Evolutionary conservation across 1,139 yeast genomes (phyloP).

Genomic region (Yamadazyma trypodendri): DNA sequence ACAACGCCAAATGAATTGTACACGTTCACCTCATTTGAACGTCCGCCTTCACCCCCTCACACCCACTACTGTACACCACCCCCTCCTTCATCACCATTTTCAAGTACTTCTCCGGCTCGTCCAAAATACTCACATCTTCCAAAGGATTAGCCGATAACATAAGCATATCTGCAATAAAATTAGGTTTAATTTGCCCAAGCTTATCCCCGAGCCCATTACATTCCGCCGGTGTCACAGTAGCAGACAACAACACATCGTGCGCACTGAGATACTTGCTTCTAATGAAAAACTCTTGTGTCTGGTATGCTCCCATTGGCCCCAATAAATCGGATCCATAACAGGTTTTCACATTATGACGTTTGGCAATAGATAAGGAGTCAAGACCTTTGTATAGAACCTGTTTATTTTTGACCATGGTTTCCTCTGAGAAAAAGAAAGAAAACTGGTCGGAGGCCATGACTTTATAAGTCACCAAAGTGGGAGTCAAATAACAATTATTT

Average conservation of each 20-base stretch:
- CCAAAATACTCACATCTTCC: conserved; percentile 18
- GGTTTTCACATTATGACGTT: conserved; percentile 17
- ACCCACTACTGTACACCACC: conserved; percentile 12
- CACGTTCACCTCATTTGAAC: background rate
- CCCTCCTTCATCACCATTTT: conserved; percentile 21
- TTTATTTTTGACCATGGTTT: conserved; percentile 16
- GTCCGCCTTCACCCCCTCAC: background rate
- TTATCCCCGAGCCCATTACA: conserved; percentile 14
- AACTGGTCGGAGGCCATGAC: conserved; percentile 24
- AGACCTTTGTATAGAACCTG: conserved; percentile 20
- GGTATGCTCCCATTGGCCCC: conserved; percentile 21
- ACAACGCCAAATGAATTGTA: too few relatives aligned
- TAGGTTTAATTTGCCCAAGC: conserved; percentile 21
- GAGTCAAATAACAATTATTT: conserved; percentile 20
- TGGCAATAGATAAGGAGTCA: conserved; percentile 17
- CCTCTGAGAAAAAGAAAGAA: conserved; percentile 15
- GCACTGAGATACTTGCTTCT: conserved; percentile 18
- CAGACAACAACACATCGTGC: conserved; percentile 20
- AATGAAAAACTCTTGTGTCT: conserved; percentile 21
- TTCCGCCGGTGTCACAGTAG: conserved; percentile 22
- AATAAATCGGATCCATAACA: conserved; percentile 23
- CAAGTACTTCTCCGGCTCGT: conserved; percentile 20
- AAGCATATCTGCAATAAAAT: conserved; percentile 20
- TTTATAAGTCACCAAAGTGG: conserved; percentile 23
- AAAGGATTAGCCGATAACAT: conserved; percentile 19